These are phyloP conservation scores for Pseudogymnoascus sp. DNA, from an alignment of 2,329 filamentous ascomycete species.

Conservation along the genomic window DNA sequence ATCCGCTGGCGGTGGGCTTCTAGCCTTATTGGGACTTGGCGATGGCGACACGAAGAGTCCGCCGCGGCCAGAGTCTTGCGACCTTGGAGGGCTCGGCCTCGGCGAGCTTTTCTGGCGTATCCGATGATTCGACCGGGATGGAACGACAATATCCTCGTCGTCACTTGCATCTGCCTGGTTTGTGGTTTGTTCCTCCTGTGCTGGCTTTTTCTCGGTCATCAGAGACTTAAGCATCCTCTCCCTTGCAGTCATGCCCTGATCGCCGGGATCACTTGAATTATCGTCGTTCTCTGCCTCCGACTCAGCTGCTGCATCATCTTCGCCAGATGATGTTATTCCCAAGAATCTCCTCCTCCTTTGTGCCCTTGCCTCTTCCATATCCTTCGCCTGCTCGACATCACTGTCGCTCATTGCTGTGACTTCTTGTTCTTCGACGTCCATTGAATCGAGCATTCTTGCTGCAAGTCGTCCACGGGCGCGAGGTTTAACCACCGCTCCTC, in stretches of 20 bases:
- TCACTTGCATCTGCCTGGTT: conserved; percentile 19
- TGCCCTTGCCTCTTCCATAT: conserved; percentile 1
- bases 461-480: conserved; percentile 4
- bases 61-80: not conserved
- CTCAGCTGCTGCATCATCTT: not conserved
- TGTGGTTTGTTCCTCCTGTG: conserved; percentile 2
- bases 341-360: not conserved
- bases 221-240: conserved; percentile 4
- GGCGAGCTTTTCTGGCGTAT: conserved; percentile 36
- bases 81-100: conserved; percentile 31
- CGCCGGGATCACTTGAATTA: not conserved
- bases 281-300: not conserved
- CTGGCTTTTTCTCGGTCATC: not conserved
- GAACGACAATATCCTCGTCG: conserved; percentile 35
- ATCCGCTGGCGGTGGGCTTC: conserved; percentile 10
- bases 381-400: not conserved
- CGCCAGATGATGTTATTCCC: conserved; percentile 3
- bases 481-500: not conserved
- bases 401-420: not conserved
- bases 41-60: conserved; percentile 11
- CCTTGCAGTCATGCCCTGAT: not conserved
- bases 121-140: conserved; percentile 35
- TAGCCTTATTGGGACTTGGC: conserved; percentile 6
- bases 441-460: conserved; percentile 2
- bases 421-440: not conserved